These are phyloP conservation scores for Hawksworthiomyces lignivorus DNA, from an alignment of 2,329 filamentous ascomycete genomes.

Conservation along the genomic window DNA sequence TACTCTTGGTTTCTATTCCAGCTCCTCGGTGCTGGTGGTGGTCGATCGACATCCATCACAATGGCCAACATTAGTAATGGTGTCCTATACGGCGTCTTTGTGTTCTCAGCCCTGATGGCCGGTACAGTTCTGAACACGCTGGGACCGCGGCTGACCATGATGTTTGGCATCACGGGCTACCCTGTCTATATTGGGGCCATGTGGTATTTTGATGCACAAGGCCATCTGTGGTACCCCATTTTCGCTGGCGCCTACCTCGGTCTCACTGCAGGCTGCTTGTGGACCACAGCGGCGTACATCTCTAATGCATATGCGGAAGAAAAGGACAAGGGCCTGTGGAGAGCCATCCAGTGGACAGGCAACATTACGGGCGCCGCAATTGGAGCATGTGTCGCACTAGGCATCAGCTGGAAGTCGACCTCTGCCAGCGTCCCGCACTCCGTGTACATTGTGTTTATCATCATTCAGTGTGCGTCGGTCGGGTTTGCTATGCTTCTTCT, in stretches of 20 bases:
- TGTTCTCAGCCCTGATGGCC: constrained; percentile 20
- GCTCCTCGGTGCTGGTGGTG: constrained; percentile 21
- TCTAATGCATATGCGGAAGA: constrained; percentile 26
- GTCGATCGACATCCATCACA: constrained; percentile 19
- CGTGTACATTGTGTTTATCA: constrained; percentile 22
- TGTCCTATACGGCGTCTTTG: constrained; percentile 22
- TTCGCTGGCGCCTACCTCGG: constrained; percentile 21
- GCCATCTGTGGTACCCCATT: constrained; percentile 19
- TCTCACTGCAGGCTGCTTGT: constrained; percentile 23
- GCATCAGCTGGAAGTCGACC: neutral
- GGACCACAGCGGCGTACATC: constrained; percentile 25
- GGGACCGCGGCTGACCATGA: constrained; percentile 15
- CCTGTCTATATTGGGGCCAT: constrained; percentile 22
- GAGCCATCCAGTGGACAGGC: constrained; percentile 24
- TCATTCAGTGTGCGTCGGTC: constrained; percentile 16
- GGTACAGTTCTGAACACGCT: constrained; percentile 21
- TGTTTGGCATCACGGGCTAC: constrained; percentile 19
- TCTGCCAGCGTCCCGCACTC: constrained; percentile 14
- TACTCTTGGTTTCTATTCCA: neutral
- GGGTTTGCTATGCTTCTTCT: constrained; percentile 12
- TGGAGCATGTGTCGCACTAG: constrained; percentile 15
- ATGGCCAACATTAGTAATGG: constrained; percentile 22
- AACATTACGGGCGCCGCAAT: constrained; percentile 21
- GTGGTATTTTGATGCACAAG: constrained; percentile 22
- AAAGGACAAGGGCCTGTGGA: constrained; percentile 21